phyloP scores from a whole-genome alignment of 768 basidiomycete genomes.

The Gymnopilus junonius region DNA sequence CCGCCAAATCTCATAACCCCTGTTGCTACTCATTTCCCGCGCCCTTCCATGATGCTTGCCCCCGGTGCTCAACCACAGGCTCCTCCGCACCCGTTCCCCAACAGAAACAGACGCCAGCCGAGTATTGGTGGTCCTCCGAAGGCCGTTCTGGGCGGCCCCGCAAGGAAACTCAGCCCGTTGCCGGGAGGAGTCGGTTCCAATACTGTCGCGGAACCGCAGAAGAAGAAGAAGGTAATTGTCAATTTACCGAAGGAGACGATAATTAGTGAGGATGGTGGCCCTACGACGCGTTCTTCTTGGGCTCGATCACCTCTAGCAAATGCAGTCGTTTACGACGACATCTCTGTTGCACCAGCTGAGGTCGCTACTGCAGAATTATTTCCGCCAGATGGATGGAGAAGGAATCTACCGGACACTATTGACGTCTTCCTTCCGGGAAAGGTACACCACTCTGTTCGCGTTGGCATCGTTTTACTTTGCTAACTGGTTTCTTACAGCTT shows the following conservation, averaged over 20 bases:
- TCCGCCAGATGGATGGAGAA: constrained; percentile 68
- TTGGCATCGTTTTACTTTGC: constrained; percentile 7
- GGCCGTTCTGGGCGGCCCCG: constrained; percentile 80
- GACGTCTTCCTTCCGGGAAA: constrained; percentile 86
- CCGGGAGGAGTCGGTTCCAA: constrained; percentile 41
- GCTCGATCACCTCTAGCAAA: constrained; percentile 60
- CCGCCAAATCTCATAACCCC: constrained; percentile 67
- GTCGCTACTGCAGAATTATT: constrained; percentile 55
- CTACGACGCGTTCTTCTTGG: constrained; percentile 55
- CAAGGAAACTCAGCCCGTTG: constrained; percentile 75
- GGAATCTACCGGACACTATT: constrained; percentile 62
- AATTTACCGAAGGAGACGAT: constrained; percentile 77
- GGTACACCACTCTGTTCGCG: constrained; percentile 41
- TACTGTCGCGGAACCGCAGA: constrained; percentile 40
- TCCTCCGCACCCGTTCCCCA: constrained; percentile 53
- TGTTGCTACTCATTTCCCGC: constrained; percentile 58
- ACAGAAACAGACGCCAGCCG: constrained; percentile 67
- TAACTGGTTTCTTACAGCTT: constrained; percentile 40
- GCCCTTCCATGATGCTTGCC: constrained; percentile 50
- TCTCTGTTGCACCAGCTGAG: constrained; percentile 31
- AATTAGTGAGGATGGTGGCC: constrained; percentile 40
- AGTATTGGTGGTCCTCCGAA: constrained; percentile 91
- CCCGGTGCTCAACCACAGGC: constrained; percentile 40
- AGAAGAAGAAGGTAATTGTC: constrained; percentile 70
- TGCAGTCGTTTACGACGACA: constrained; percentile 28